Evolutionary conservation across 495 filamentous ascomycete genomes (phyloP).

Genomic region (Aspergillus cristatus): DNA sequence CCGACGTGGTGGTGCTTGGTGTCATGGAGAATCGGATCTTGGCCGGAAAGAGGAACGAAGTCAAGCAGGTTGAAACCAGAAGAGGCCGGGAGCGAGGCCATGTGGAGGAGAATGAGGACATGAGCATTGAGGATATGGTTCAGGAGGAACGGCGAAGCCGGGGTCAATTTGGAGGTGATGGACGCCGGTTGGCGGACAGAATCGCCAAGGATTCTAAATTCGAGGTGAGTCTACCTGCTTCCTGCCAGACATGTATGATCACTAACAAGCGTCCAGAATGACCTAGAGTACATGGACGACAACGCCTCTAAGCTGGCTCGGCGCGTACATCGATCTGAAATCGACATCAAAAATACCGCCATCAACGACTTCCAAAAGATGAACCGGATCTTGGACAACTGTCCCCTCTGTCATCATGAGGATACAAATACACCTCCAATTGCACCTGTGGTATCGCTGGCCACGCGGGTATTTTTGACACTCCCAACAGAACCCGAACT

Average conservation of each 20-base stretch:
- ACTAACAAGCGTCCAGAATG: too few relatives aligned
- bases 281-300: conserved; percentile 95
- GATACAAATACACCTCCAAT: conserved; percentile 74
- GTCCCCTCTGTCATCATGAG: conserved; percentile 88
- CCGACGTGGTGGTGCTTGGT: conserved; percentile 68
- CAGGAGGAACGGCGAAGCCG: conserved; percentile 79
- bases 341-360: conserved; percentile 80
- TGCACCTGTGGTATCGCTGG: conserved; percentile 84
- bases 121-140: conserved; percentile 94
- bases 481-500: conserved; percentile 87
- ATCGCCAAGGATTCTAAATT: conserved; percentile 92
- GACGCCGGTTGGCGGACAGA: conserved; percentile 71
- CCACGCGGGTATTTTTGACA: conserved; percentile 78
- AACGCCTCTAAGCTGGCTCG: conserved; percentile 88
- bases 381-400: conserved; percentile 78
- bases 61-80: conserved; percentile 63
- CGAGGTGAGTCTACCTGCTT: conserved; percentile 39
- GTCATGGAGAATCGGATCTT: conserved; percentile 86
- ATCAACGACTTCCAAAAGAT: conserved; percentile 86
- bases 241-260: not conserved
- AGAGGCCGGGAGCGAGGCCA: conserved; percentile 70
- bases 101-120: conserved; percentile 87
- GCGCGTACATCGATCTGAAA: conserved; percentile 77
- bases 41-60: conserved; percentile 62
- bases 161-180: conserved; percentile 72